These are phyloP conservation scores for Colletotrichum euphorbiae DNA, from an alignment of 2,329 filamentous ascomycete genomes.

Conservation along the genomic window DNA sequence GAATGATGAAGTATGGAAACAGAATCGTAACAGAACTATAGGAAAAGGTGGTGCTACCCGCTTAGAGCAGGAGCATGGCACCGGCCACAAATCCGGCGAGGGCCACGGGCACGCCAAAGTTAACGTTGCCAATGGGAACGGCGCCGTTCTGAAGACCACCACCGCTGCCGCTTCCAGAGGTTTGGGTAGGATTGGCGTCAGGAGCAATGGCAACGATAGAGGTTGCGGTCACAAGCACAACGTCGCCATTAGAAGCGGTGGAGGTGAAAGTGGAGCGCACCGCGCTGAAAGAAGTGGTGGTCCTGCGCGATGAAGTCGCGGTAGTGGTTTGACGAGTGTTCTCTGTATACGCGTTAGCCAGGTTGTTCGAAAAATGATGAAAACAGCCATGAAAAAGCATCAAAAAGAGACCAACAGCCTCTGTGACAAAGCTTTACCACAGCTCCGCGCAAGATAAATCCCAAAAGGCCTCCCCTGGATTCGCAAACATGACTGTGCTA, in stretches of 20 bases:
- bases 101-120: slow-evolving; percentile 38
- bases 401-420: not conserved
- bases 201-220: slow-evolving; percentile 60
- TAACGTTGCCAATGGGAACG: slow-evolving; percentile 41
- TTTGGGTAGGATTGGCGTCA: slow-evolving; percentile 45
- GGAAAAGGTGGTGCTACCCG: not conserved
- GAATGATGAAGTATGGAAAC: slow-evolving; percentile 30
- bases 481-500: slow-evolving; percentile 25
- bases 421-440: not conserved
- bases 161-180: slow-evolving; percentile 37
- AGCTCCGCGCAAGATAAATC: not conserved
- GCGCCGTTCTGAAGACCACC: slow-evolving; percentile 55
- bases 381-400: not conserved
- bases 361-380: not conserved
- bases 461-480: slow-evolving; percentile 9
- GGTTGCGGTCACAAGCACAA: slow-evolving; percentile 61
- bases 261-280: slow-evolving; percentile 58
- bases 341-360: slow-evolving; percentile 30
- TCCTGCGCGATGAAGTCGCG: slow-evolving; percentile 44
- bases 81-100: slow-evolving; percentile 46
- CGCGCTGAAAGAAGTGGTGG: slow-evolving; percentile 50
- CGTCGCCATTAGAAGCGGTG: slow-evolving; percentile 57
- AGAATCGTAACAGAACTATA: slow-evolving; percentile 7
- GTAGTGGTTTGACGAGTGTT: slow-evolving; percentile 48
- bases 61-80: slow-evolving; percentile 33